These are phyloP conservation scores for Fistulinella prunicolor DNA, from an alignment of 768 basidiomycete genomes.

Conservation along the genomic window DNA sequence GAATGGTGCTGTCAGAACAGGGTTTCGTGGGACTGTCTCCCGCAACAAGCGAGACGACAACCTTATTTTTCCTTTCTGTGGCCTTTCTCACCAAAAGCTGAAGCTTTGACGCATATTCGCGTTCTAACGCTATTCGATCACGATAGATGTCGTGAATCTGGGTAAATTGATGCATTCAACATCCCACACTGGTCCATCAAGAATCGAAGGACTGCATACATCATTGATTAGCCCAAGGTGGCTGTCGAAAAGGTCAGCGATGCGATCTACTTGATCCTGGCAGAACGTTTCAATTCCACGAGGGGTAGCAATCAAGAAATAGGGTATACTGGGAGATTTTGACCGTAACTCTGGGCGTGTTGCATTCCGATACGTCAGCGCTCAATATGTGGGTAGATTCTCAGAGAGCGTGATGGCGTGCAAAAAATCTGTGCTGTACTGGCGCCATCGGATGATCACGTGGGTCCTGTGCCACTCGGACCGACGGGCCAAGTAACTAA, in stretches of 20 bases:
- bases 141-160: slow-evolving; percentile 74
- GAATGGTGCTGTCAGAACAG: slow-evolving; percentile 50
- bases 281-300: slow-evolving; percentile 7
- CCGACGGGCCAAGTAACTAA: too few species aligned
- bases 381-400: too few species aligned
- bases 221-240: slow-evolving; percentile 65
- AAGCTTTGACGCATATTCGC: slow-evolving; percentile 75
- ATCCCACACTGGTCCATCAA: not conserved
- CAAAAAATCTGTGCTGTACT: too few species aligned
- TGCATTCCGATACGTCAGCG: slow-evolving; percentile 9
- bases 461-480: too few species aligned
- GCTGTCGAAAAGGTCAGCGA: slow-evolving; percentile 54
- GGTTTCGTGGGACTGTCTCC: slow-evolving; percentile 67
- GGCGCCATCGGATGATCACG: too few species aligned
- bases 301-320: slow-evolving; percentile 1
- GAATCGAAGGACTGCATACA: slow-evolving; percentile 39
- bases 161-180: not conserved
- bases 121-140: slow-evolving; percentile 65
- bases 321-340: slow-evolving; percentile 48
- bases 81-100: slow-evolving; percentile 64
- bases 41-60: slow-evolving; percentile 51
- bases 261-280: slow-evolving; percentile 73
- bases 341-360: slow-evolving; percentile 42
- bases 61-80: slow-evolving; percentile 66
- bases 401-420: not conserved